These are phyloP conservation scores for Penicillium verrucosum DNA, from an alignment of 2,329 filamentous ascomycete species.

Conservation along the genomic window DNA sequence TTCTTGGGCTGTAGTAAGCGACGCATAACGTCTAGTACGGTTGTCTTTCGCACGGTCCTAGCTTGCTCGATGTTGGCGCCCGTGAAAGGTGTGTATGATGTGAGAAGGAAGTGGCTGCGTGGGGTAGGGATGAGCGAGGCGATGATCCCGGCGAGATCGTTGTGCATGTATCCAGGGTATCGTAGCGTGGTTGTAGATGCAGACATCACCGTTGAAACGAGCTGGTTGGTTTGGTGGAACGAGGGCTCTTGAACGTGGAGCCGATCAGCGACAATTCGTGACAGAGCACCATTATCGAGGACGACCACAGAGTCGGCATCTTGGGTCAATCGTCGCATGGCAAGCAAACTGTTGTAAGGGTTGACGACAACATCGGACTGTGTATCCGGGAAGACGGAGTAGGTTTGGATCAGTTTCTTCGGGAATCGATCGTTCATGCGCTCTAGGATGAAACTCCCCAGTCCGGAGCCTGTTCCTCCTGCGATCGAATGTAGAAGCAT, in stretches of 20 bases:
- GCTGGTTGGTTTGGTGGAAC: conserved; percentile 95
- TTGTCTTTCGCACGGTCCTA: conserved; percentile 97
- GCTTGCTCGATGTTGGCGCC: conserved; percentile 94
- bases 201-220: conserved; percentile 97
- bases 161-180: conserved; percentile 99
- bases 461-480: conserved; percentile 90
- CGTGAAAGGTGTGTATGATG: conserved; percentile 96
- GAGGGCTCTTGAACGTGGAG: conserved; percentile 93
- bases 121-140: conserved; percentile 95
- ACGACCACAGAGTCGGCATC: conserved; percentile 98
- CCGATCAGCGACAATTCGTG: conserved; percentile 88
- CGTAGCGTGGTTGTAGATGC: conserved; percentile 93
- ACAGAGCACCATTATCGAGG: conserved; percentile 90
- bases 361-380: conserved; percentile 93
- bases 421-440: conserved; percentile 95
- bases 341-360: conserved; percentile 93
- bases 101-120: conserved; percentile 97
- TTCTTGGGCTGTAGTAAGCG: conserved; percentile 95
- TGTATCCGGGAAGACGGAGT: conserved; percentile 96
- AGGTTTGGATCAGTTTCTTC: conserved; percentile 98
- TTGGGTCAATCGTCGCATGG: conserved; percentile 85
- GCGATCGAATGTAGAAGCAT: conserved; percentile 99
- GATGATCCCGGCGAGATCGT: conserved; percentile 94
- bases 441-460: conserved; percentile 92
- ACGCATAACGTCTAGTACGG: conserved; percentile 95